Conservation (phyloP, 1,284 basidiomycete genomes). For the Anthracocystis panici-leucophaei region DNA sequence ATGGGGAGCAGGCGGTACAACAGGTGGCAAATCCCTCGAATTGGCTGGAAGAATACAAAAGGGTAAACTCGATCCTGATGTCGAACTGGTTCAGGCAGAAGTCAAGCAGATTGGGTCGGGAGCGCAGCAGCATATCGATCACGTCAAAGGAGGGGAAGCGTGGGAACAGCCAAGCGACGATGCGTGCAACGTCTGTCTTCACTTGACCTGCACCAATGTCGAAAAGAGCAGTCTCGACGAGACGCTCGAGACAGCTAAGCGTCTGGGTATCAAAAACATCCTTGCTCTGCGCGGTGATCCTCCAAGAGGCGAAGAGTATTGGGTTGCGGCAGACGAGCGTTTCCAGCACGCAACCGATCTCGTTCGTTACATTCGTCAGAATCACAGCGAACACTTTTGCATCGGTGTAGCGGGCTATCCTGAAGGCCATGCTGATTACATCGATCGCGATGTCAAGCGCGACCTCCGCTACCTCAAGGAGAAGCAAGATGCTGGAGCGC, state of each 20-base stretch:
- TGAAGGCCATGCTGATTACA: conserved; percentile 79
- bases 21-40: conserved; percentile 87
- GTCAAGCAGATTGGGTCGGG: conserved; percentile 12
- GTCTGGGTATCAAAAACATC: conserved; percentile 87
- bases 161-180: conserved; percentile 74
- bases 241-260: conserved; percentile 83
- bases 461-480: conserved; percentile 84
- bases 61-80: conserved; percentile 52
- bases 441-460: conserved; percentile 76
- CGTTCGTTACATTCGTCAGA: conserved; percentile 87
- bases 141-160: conserved; percentile 17
- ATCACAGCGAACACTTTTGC: conserved; percentile 87
- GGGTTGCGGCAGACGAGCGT: conserved; percentile 84
- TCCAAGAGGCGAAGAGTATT: conserved; percentile 90
- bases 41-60: conserved; percentile 72
- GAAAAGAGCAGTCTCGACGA: conserved; percentile 81
- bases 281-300: conserved; percentile 89
- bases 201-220: conserved; percentile 96
- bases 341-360: conserved; percentile 92
- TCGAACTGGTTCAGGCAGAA: conserved; percentile 19
- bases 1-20: conserved; percentile 97
- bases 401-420: conserved; percentile 95
- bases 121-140: conserved; percentile 28
- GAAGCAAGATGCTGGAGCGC: conserved; percentile 94
- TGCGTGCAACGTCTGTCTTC: conserved; percentile 88